Evolutionary conservation across 2,329 filamentous ascomycete genomes (phyloP).

Genomic region (Trichoderma polysporum): DNA sequence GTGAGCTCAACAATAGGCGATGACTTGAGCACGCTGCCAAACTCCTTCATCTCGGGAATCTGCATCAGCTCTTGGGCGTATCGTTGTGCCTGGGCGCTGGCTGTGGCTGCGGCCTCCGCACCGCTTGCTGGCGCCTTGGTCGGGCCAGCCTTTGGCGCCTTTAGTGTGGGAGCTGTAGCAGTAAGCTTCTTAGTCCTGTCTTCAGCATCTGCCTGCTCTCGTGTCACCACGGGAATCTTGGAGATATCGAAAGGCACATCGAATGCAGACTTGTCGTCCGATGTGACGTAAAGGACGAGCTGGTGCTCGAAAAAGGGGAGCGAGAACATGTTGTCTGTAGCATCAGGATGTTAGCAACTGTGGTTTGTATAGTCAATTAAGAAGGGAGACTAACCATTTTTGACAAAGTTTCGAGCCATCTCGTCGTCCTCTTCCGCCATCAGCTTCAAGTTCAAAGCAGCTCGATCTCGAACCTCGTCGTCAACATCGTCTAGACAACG

Average conservation of each 20-base stretch:
- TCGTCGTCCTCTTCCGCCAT: slow-evolving; percentile 94
- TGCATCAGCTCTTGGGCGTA: slow-evolving; percentile 83
- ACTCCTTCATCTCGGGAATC: slow-evolving; percentile 88
- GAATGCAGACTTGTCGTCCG: slow-evolving; percentile 84
- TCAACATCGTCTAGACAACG: slow-evolving; percentile 95
- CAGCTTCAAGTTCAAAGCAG: slow-evolving; percentile 84
- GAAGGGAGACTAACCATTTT: slow-evolving; percentile 65
- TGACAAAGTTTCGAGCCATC: slow-evolving; percentile 81
- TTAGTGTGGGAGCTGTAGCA: slow-evolving; percentile 86
- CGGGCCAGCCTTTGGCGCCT: slow-evolving; percentile 80
- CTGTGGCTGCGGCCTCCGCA: slow-evolving; percentile 73
- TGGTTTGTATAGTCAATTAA: slow-evolving; percentile 21
- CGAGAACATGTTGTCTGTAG: slow-evolving; percentile 86
- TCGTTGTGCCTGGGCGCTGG: slow-evolving; percentile 78
- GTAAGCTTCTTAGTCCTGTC: slow-evolving; percentile 97
- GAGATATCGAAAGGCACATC: slow-evolving; percentile 84
- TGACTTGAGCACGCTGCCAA: slow-evolving; percentile 89
- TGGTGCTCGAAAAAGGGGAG: slow-evolving; percentile 95
- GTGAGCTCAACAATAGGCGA: slow-evolving; percentile 84
- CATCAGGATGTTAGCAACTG: background rate
- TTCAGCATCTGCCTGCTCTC: slow-evolving; percentile 93
- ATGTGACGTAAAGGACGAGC: slow-evolving; percentile 95
- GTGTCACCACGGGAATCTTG: slow-evolving; percentile 86
- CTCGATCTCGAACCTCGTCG: slow-evolving; percentile 95
- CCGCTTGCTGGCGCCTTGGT: slow-evolving; percentile 68